Evolutionary conservation across 768 basidiomycete genomes (phyloP).

Genomic region (Cystofilobasidium ferigula): DNA sequence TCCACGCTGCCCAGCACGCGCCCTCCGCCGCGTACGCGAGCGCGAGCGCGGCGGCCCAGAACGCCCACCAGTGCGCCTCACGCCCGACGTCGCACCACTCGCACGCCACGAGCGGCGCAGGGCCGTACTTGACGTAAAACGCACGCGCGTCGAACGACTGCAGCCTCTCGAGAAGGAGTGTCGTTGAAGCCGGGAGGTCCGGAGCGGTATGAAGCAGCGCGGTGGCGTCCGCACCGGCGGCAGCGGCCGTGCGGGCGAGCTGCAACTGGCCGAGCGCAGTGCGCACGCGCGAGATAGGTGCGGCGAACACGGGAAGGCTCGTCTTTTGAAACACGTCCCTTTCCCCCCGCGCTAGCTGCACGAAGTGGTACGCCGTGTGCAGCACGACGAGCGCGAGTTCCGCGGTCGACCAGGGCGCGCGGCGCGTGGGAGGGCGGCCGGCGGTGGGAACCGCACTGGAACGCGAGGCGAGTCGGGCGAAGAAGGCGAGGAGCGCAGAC

Average conservation of each 20-base stretch:
- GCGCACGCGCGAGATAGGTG: not conserved
- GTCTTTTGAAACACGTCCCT: not conserved
- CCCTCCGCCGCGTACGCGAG: not conserved
- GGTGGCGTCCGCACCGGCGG: not conserved
- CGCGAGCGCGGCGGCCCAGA: not conserved
- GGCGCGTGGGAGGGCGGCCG: not conserved
- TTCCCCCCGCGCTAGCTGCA: not conserved
- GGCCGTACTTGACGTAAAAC: not conserved
- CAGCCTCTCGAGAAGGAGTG: not conserved
- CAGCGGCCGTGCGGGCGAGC: not conserved
- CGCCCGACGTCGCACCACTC: not conserved
- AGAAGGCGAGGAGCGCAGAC: not conserved
- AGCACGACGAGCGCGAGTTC: not conserved
- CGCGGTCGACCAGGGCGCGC: not conserved
- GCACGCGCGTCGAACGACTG: slow-evolving; percentile 8
- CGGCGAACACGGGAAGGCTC: not conserved
- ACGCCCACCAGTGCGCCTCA: not conserved
- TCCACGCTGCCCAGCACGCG: not conserved
- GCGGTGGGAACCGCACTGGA: too few relatives aligned
- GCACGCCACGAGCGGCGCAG: not conserved
- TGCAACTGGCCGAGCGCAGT: too few relatives aligned
- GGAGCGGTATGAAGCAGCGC: not conserved
- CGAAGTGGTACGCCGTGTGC: not conserved
- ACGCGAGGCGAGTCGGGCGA: not conserved
- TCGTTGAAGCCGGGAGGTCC: not conserved